Evolutionary conservation across 129 eudicot genomes (phyloP), one percentile per base, ranked within the genome.

Genomic region (Artemisia annua): DNA sequence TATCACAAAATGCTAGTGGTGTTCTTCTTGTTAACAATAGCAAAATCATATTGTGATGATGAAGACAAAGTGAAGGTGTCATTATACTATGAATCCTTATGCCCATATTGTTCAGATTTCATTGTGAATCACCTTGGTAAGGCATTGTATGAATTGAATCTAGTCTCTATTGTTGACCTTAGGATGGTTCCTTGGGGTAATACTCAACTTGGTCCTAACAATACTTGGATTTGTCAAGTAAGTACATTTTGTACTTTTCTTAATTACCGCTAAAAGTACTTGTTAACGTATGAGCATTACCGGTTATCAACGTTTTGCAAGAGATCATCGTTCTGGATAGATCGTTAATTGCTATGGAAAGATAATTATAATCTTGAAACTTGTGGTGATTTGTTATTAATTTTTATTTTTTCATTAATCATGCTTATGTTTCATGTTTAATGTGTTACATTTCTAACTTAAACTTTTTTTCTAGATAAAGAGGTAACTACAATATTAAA

Each of bases 171-270:
- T 55, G 85, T 92, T 75, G 85, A 89, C 79, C 92, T 93, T 71
- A 80, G 87, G 72, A 72, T 89, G 54, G 72, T 89, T 56, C 96
- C 98, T 54, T 93, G 98, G 98, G 98, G 98, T 18, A 93, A 93
- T 77, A 82, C 98, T 78, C 88, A 74, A 3, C 60, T 88, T 26
- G 70, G 74, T 49, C 24, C 83, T 7, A 85, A 90, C 79, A 71
- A 50, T 56, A 43, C 69, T 20, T 89, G 92, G 96, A 66, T 80
- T 74, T 93, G 98, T 58, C 98, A 93, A 90, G 98, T 89, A 72
- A 16, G 50, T 64, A 17, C 82, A 63, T 52, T 44, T 28, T 39
- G 10, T 78, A n/a, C n/a, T n/a, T n/a, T n/a, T n/a, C n/a, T n/a
- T n/a, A n/a, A n/a, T 55, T 30, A 78, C 22, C 52, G 67, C 72